phyloP scores from a whole-genome alignment of 805 yeast species.

The Spathaspora passalidarum region DNA sequence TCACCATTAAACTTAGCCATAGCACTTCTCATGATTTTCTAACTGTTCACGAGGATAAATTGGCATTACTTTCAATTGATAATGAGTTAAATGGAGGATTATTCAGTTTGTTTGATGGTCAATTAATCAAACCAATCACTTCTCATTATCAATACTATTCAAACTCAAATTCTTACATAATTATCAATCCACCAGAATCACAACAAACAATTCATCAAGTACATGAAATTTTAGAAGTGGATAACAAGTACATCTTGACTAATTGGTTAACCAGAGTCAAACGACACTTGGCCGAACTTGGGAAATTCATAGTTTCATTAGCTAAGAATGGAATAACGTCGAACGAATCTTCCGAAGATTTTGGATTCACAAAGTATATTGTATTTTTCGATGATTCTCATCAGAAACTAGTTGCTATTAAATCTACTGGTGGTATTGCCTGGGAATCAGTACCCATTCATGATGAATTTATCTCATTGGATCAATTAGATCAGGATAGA shows the following conservation, averaged over 20 bases:
- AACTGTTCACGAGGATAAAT: constrained; percentile 4
- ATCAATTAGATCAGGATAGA: constrained; percentile 9
- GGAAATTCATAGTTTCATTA: constrained; percentile 19
- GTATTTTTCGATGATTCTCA: constrained; percentile 22
- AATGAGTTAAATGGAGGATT: constrained; percentile 5
- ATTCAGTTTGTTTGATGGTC: constrained; percentile 9
- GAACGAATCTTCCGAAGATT: constrained; percentile 13
- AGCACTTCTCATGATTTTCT: constrained; percentile 9
- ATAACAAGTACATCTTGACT: constrained; percentile 16
- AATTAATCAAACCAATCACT: neutral
- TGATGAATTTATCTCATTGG: constrained; percentile 7
- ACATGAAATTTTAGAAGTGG: constrained; percentile 26
- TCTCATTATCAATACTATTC: constrained; percentile 6
- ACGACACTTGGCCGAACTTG: constrained; percentile 34
- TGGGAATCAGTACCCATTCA: constrained; percentile 32
- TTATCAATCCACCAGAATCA: constrained; percentile 32
- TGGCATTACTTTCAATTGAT: constrained; percentile 5
- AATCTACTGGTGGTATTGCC: constrained; percentile 35
- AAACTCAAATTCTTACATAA: constrained; percentile 12
- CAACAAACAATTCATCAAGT: constrained; percentile 24
- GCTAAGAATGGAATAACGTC: neutral
- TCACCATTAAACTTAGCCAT: constrained; percentile 6
- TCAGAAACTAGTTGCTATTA: constrained; percentile 39
- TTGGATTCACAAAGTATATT: constrained; percentile 32
- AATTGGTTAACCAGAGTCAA: constrained; percentile 28